Evolutionary conservation across 495 filamentous ascomycete genomes (phyloP), one percentile per base, ranked within the genome.

Genomic region (Evernia prunastri): DNA sequence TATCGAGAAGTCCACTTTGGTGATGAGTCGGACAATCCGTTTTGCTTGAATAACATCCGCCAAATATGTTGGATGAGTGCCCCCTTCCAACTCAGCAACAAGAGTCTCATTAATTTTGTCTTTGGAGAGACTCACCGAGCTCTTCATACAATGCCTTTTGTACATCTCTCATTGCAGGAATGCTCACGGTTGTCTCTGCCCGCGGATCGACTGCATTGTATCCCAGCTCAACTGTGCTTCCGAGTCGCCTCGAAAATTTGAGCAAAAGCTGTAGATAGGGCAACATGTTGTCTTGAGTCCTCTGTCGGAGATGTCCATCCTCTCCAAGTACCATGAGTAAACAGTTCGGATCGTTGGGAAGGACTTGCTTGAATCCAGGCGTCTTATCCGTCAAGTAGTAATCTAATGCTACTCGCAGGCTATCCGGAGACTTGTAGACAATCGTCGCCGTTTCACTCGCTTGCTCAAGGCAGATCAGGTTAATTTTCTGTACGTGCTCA

Each of bases 401-500:
- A 51, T 78, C 72, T 17, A 79, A 59, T 4, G 74, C 73, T 35
- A 56, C 63, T 0, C 65, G 29, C 29, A 76, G 70, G 13, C 13
- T 60, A 2, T 51, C 27, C 4, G 25, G 51, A 3, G 69, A 67
- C 17, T 69, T 58, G 58, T 75, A 79, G 17, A 77, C 68, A 3
- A 78, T 64, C 39, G 64, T 66, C 2, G 66, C 67, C 45, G 68
- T 73, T 23, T 12, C 31, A 9, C 43, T 58, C 4, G 63, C 63
- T 23, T 80, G 70, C 62, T 81, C 75, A 4, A 82, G 61, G 18
- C 81, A 57, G 18, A 80, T 69, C 9, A 57, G 54, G 63, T 80
- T 81, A 61, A 82, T 81, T 31, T 56, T 75, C 42, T 78, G 60
- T 49, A 77, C 73, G 59, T 81, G 70, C 17, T 70, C 56, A 12